Percentiles rank a stretch among this genome's conserved stretches.
Conservation (phyloP, 2,329 filamentous ascomycete genomes). For the Aspergillus ibericus region DNA sequence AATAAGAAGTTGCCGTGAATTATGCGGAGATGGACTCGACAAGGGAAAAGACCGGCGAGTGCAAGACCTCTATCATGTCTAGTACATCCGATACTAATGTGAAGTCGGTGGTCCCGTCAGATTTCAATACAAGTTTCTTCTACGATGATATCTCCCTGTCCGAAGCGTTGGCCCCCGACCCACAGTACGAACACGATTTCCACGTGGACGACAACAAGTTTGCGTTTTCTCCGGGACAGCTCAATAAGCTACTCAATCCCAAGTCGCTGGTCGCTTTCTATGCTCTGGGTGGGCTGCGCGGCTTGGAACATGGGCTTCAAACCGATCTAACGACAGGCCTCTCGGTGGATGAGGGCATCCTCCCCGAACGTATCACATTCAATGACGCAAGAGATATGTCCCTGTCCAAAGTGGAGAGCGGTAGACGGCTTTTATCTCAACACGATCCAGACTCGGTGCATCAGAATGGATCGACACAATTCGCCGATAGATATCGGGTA, state of each 20-base stretch:
- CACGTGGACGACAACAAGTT: slow-evolving; percentile 41
- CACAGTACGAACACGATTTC: no score
- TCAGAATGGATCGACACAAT: slow-evolving; percentile 25
- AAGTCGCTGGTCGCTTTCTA: slow-evolving; percentile 72
- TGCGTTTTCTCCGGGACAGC: slow-evolving; percentile 67
- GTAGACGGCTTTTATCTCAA: neutral
- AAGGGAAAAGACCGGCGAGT: no score
- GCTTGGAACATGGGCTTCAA: slow-evolving; percentile 68
- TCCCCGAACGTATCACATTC: slow-evolving; percentile 14
- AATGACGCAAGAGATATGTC: neutral
- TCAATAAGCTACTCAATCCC: slow-evolving; percentile 73
- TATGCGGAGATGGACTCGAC: no score
- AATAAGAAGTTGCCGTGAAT: no score
- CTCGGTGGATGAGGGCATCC: slow-evolving; percentile 63
- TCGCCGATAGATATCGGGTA: slow-evolving; percentile 64
- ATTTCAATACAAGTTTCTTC: no score
- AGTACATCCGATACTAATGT: no score
- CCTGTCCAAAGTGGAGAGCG: no score
- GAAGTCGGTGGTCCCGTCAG: no score
- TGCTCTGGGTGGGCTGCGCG: slow-evolving; percentile 68
- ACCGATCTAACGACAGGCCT: slow-evolving; percentile 64
- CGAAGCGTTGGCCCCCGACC: no score
- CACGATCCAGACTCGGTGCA: neutral
- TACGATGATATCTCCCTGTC: no score
- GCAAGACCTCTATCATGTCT: no score